Conservation (phyloP, 495 filamentous ascomycete species). For the Evansstolkia leycettana region DNA sequence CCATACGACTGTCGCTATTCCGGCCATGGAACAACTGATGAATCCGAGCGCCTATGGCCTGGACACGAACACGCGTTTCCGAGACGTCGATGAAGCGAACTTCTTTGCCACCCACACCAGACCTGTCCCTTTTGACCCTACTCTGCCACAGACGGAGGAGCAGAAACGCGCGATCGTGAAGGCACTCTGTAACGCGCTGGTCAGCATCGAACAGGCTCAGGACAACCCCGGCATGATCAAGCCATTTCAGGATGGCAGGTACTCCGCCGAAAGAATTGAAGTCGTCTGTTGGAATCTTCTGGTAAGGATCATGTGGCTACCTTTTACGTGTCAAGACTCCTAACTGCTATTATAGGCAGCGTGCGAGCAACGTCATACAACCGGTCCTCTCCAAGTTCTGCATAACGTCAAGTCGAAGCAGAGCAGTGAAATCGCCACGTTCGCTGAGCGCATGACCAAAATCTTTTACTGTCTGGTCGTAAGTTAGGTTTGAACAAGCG, state of each 20-base stretch:
- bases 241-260: constrained; percentile 9
- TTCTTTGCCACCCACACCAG: too few species aligned
- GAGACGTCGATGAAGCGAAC: constrained; percentile 4
- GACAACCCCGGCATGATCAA: constrained; percentile 22
- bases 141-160: constrained; percentile 5
- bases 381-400: not conserved
- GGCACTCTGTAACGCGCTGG: constrained; percentile 10
- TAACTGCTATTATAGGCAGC: constrained; percentile 1
- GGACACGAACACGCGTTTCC: constrained; percentile 1
- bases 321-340: too few species aligned
- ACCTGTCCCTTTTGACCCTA: constrained; percentile 3
- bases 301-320: constrained; percentile 10
- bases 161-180: constrained; percentile 13
- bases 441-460: constrained; percentile 2
- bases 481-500: not conserved
- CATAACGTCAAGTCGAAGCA: constrained; percentile 2
- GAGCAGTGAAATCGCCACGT: not conserved
- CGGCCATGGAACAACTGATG: not conserved
- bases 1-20: not conserved
- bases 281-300: constrained; percentile 13
- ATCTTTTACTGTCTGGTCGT: constrained; percentile 3
- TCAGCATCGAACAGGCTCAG: constrained; percentile 8
- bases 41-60: constrained; percentile 1
- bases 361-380: constrained; percentile 4
- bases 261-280: constrained; percentile 3